Conservation (phyloP, 2,329 filamentous ascomycete genomes). For the Apiospora kogelbergensis region DNA sequence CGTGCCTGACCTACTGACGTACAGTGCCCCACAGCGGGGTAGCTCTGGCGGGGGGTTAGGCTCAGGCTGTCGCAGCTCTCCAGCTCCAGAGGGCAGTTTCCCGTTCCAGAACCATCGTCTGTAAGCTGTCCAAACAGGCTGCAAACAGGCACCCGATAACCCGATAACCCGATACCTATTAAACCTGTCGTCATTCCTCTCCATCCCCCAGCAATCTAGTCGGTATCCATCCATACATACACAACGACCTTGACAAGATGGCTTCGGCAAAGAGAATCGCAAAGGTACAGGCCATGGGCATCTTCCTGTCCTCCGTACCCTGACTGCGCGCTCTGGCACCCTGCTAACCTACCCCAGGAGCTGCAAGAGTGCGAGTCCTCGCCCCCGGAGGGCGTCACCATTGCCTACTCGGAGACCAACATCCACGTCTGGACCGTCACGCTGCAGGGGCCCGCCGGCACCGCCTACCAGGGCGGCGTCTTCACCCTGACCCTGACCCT, state of each 20-base stretch:
- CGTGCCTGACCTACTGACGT: not conserved
- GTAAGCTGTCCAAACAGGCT: not conserved
- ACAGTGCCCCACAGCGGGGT: not conserved
- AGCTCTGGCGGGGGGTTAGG: not conserved
- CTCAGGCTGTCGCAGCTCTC: no score
- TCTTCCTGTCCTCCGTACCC: not conserved
- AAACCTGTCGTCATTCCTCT: not conserved
- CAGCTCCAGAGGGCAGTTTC: not conserved
- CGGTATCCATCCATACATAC: not conserved
- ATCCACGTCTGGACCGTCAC: conserved; percentile 54
- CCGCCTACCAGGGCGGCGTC: conserved; percentile 61
- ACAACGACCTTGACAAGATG: conserved; percentile 21
- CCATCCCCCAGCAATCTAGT: not conserved
- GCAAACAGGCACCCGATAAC: not conserved
- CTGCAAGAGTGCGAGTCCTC: conserved; percentile 48
- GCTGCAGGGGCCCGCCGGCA: conserved; percentile 43
- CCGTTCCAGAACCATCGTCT: not conserved
- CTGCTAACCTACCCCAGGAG: conserved; percentile 40
- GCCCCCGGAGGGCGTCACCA: conserved; percentile 47
- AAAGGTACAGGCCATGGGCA: conserved; percentile 23
- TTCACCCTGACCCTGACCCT: conserved; percentile 75
- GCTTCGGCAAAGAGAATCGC: conserved; percentile 30
- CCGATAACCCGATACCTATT: no score
- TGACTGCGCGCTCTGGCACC: conserved; percentile 15
- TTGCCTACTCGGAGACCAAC: conserved; percentile 45